Base-by-base conservation (phyloP, 805 yeast species). In the Candida tallmaniae region DNA sequence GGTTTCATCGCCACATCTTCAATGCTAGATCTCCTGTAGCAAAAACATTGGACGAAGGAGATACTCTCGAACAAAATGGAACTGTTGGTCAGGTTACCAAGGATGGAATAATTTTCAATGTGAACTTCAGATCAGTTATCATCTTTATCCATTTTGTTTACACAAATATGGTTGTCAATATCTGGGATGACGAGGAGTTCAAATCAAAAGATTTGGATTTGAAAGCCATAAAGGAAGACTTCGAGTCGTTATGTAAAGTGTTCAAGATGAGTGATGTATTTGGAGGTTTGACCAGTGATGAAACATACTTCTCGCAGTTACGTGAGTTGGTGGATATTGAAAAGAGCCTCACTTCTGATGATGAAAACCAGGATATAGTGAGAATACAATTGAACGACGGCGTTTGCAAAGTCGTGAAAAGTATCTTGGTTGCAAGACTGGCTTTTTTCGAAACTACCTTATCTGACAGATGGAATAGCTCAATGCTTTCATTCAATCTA, bases 381-480 rank as follows among this genome's bases (percentile, higher is more conserved):
- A 9, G 36, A 36, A 54, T 85, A 2, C 44, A 44, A 4, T 52
- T 81, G n/a, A 41, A 56, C 2, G 79, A 76, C 44, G 77, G 74
- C 1, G 60, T 54, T n/a, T 22, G 70, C 0, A 36, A 40, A 4
- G 70, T 74, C 5, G 76, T 77, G 47, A 69, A 80, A 2, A 61
- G 65, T 8, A 56, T 86, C 4, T 48, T 88, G n/a, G 50, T 59
- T 4, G 54, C 73, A 0, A 58, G 94, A 39, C 74, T 80, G 30
- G 77, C 75, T 0, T 83, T 69, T 48, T 85, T 88, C 51, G 79
- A 74, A 36, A 67, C 80, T 0, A 43, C 76, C 2, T 64, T 83
- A 23, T 70, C 80, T 0, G 49, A 56, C 0, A 51, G 76, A 31
- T 85, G 93, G 94, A 50, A 44, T 7, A 35, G 40, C 7, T 38